Evolutionary conservation across 768 basidiomycete genomes (phyloP), one percentile per base, ranked within the genome.

Genomic region (Leccinum boreale): DNA sequence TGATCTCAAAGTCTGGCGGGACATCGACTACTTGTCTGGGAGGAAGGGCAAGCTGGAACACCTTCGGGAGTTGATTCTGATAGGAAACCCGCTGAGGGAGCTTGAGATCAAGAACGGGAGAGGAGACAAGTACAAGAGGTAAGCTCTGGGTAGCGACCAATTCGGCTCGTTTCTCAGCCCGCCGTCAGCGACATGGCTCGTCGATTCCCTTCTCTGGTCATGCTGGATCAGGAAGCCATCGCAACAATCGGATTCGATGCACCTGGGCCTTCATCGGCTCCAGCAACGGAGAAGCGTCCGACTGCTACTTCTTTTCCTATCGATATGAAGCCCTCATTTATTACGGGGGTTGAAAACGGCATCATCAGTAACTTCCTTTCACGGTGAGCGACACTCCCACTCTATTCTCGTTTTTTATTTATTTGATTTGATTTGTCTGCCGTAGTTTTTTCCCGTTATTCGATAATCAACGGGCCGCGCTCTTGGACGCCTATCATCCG

Each of bases 171-270:
- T 58, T 28, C 59, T 52, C 44, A 61, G 58, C 29, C 29, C 14
- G 33, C 60, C 59, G 55, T 29, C 67, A 94, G 94, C 62, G 90
- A 94, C 61, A 81, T 96, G 57, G 79, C 84, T 12, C 81, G 88
- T 45, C 86, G 91, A 46, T 94, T 98, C 68, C 80, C 90, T 1
- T 83, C 90, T 29, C 73, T 98, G 42, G 83, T 86, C 56, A 88
- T 95, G 59, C 79, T 98, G 56, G 96, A 98, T 69, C 83, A 86
- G 61, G 86, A 89, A 68, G 80, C 90, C 7, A 84, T 98, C 50
- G 76, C 84, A 5, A 79, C 77, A 4, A 92, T 96, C 56, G 82
- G 84, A 2, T 95, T 94, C 62, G 92, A 91, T 64, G 81, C 85
- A 15, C 85, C 87, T 8, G 78, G 82, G 35, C 67, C 82, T 44